These are phyloP conservation scores for Rhynchosporium secalis DNA, from an alignment of 2,329 filamentous ascomycete genomes.

Conservation along the genomic window DNA sequence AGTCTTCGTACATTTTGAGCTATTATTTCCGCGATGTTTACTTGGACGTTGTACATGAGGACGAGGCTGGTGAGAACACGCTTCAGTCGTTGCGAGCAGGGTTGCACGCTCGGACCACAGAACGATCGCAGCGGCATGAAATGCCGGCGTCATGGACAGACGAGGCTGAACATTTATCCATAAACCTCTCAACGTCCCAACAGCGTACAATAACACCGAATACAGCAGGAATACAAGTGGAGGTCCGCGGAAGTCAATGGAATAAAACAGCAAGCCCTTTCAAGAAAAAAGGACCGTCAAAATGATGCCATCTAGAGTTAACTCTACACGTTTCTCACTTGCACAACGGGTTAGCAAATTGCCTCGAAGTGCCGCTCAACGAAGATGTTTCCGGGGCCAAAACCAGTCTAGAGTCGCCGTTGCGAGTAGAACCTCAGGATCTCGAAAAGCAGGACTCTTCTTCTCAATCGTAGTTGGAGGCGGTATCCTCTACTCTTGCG, in stretches of 20 bases:
- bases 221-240: not conserved
- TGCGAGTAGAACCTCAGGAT: constrained; percentile 20
- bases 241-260: constrained; percentile 6
- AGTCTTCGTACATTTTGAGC: constrained; percentile 73
- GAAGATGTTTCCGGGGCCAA: constrained; percentile 29
- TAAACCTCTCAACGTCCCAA: not conserved
- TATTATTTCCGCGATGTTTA: not conserved
- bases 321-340: constrained; percentile 21
- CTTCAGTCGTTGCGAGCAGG: not conserved
- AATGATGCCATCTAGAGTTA: constrained; percentile 32
- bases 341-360: constrained; percentile 24
- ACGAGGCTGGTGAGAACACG: not conserved
- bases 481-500: constrained; percentile 32
- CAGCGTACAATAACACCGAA: not conserved
- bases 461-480: constrained; percentile 31
- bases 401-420: constrained; percentile 24
- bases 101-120: not conserved
- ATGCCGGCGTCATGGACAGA: constrained; percentile 28
- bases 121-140: not conserved
- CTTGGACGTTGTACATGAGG: not conserved
- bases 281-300: not conserved
- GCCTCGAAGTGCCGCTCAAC: constrained; percentile 20
- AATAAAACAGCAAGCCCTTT: not conserved
- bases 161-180: constrained; percentile 24
- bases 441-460: constrained; percentile 26